A percentile compares a stretch with the other conserved stretches of the same genome.
Evolutionary conservation across 73 alveolate species (phyloP).

Genomic region (Paramecium tetraurelia): DNA sequence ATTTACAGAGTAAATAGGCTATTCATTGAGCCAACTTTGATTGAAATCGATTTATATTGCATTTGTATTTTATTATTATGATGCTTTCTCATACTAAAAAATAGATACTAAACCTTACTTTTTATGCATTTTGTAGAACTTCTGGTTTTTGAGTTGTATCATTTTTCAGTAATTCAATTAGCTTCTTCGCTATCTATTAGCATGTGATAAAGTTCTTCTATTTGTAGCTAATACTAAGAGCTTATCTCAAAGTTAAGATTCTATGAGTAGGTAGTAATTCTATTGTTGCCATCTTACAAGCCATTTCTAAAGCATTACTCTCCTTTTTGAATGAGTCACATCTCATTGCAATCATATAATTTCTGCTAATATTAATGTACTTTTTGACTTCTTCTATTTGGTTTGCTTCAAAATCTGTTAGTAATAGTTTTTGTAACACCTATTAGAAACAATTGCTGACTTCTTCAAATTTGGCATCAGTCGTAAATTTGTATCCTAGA

Average conservation of each 20-base stretch:
- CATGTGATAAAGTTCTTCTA: constrained; percentile 53
- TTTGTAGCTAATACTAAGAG: constrained; percentile 50
- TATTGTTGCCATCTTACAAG: constrained; percentile 56
- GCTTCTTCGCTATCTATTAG: constrained; percentile 41
- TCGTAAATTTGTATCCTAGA: constrained; percentile 51
- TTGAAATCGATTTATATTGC: constrained; percentile 44
- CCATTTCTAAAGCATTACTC: constrained; percentile 35
- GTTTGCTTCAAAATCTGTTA: neutral
- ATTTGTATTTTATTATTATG: constrained; percentile 41
- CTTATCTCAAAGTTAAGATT: constrained; percentile 50
- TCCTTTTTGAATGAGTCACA: constrained; percentile 33
- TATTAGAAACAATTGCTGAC: constrained; percentile 45
- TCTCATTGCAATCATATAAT: constrained; percentile 57
- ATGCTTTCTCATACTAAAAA: constrained; percentile 15
- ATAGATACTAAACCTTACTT: neutral
- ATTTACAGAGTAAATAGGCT: neutral
- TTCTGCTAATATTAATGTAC: neutral
- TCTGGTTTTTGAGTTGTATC: constrained; percentile 58
- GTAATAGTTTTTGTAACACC: constrained; percentile 14
- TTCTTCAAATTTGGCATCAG: constrained; percentile 58
- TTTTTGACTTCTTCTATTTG: neutral
- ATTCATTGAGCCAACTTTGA: constrained; percentile 34
- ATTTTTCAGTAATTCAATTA: constrained; percentile 30
- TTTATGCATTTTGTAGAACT: constrained; percentile 60
- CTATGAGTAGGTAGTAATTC: constrained; percentile 46